A percentile compares a stretch with the other conserved stretches of the same genome.
Conservation (phyloP, 73 alveolate species). For the Paramecium sonneborni region DNA sequence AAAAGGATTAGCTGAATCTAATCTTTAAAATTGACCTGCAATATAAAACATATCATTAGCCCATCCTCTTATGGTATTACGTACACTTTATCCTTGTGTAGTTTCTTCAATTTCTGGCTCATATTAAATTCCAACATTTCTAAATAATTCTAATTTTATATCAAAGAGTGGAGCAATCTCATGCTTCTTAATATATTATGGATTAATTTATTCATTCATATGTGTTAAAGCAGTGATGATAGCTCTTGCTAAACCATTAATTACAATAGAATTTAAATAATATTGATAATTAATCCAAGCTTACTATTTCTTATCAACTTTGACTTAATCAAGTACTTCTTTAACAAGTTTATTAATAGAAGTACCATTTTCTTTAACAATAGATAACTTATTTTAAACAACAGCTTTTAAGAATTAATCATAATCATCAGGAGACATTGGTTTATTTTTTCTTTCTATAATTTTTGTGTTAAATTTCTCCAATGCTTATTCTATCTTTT, state of each 20-base stretch:
- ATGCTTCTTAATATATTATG: constrained; percentile 72
- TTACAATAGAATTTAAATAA: constrained; percentile 83
- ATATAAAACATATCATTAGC: constrained; percentile 89
- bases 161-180: constrained; percentile 87
- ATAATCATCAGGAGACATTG: constrained; percentile 96
- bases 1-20: constrained; percentile 84
- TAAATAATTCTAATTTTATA: constrained; percentile 79
- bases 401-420: constrained; percentile 87
- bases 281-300: constrained; percentile 86
- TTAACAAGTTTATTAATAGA: constrained; percentile 84
- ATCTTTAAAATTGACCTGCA: constrained; percentile 90
- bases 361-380: constrained; percentile 83
- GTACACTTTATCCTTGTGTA: constrained; percentile 85
- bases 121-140: constrained; percentile 71
- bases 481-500: constrained; percentile 76
- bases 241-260: constrained; percentile 85
- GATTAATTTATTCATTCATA: constrained; percentile 77
- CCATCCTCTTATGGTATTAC: constrained; percentile 92
- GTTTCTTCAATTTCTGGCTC: constrained; percentile 87
- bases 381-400: constrained; percentile 74
- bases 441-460: constrained; percentile 89
- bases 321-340: constrained; percentile 88
- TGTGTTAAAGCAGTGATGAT: constrained; percentile 74
- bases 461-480: constrained; percentile 77
- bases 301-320: constrained; percentile 80